Percentiles rank a stretch among this genome's conserved stretches.
These are phyloP conservation scores for Lentinula edodes DNA, from an alignment of 768 basidiomycete species.

Conservation along the genomic window DNA sequence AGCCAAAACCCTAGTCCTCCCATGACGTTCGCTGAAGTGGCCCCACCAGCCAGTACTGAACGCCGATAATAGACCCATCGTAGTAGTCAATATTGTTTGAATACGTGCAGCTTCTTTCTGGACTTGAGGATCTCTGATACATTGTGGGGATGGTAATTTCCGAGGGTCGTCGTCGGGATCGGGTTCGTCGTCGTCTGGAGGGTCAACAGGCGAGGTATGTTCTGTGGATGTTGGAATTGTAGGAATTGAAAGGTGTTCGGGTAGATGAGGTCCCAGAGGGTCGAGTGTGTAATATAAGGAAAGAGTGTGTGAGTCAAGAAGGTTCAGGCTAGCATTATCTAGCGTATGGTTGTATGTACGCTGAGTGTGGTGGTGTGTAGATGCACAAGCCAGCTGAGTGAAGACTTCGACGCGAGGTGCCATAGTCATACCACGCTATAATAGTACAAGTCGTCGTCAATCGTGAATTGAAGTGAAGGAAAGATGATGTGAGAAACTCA, in stretches of 20 bases:
- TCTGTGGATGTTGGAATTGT: background rate
- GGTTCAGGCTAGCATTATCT: background rate
- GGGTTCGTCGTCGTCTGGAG: constrained; percentile 14
- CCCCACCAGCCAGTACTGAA: constrained; percentile 92
- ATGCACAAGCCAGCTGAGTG: constrained; percentile 71
- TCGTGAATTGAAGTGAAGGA: too few relatives aligned
- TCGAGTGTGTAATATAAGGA: constrained; percentile 24
- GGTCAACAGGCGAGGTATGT: constrained; percentile 6
- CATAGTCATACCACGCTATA: constrained; percentile 80
- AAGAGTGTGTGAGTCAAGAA: constrained; percentile 4
- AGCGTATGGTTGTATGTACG: constrained; percentile 15
- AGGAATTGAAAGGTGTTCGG: constrained; percentile 7
- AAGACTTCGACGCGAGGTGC: constrained; percentile 78
- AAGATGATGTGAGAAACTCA: constrained; percentile 3
- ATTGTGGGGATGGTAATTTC: constrained; percentile 30
- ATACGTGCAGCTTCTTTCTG: constrained; percentile 66
- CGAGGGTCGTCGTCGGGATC: constrained; percentile 24
- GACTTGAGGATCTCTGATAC: constrained; percentile 48
- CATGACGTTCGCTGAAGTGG: constrained; percentile 70
- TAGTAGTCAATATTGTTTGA: constrained; percentile 72
- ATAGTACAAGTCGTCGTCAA: constrained; percentile 2
- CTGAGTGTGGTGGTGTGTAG: constrained; percentile 37
- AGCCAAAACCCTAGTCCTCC: constrained; percentile 74
- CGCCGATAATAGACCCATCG: constrained; percentile 75
- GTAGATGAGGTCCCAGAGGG: constrained; percentile 25